These are phyloP conservation scores for Aspergillus thermomutatus DNA, from an alignment of 2,329 filamentous ascomycete species.

Conservation along the genomic window DNA sequence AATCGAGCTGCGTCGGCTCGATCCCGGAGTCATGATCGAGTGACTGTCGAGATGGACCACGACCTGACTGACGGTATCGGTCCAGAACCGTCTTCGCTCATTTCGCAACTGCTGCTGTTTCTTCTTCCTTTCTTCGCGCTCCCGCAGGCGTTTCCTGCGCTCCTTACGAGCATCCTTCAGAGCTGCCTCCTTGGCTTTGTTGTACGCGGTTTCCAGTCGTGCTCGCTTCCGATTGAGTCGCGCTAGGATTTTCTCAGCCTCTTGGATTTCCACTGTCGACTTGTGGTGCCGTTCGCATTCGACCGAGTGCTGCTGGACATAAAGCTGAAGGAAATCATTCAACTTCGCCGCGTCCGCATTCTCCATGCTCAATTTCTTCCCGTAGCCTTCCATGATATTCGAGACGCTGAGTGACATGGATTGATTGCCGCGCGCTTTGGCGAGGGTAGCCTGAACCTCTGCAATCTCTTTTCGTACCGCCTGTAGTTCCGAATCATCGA, in stretches of 20 bases:
- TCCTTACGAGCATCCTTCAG: constrained; percentile 17
- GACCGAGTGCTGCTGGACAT: constrained; percentile 26
- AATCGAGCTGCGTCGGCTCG: constrained; percentile 16
- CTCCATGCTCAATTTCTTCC: constrained; percentile 25
- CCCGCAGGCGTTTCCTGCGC: constrained; percentile 23
- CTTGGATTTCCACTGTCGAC: constrained; percentile 22
- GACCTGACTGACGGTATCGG: constrained; percentile 34
- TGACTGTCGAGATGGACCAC: constrained; percentile 35
- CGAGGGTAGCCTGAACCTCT: constrained; percentile 29
- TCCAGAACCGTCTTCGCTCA: constrained; percentile 38
- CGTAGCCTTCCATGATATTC: constrained; percentile 35
- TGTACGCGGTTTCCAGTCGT: constrained; percentile 14
- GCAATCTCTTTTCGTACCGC: constrained; percentile 28
- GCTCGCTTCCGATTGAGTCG: constrained; percentile 1
- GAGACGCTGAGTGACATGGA: constrained; percentile 20
- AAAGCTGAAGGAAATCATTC: constrained; percentile 33
- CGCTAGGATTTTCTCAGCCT: constrained; percentile 25
- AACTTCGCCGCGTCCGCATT: constrained; percentile 31
- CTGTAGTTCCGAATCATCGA: constrained; percentile 20
- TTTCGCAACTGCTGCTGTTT: constrained; percentile 15
- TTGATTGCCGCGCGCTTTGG: constrained; percentile 25
- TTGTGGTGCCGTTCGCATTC: constrained; percentile 22
- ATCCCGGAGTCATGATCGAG: constrained; percentile 1
- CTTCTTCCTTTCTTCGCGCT: constrained; percentile 15
- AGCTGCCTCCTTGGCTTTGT: constrained; percentile 21